Percentiles rank a stretch among this genome's conserved stretches.
Evolutionary conservation across 2,329 filamentous ascomycete genomes (phyloP).

Genomic region (Phyllachora maydis): DNA sequence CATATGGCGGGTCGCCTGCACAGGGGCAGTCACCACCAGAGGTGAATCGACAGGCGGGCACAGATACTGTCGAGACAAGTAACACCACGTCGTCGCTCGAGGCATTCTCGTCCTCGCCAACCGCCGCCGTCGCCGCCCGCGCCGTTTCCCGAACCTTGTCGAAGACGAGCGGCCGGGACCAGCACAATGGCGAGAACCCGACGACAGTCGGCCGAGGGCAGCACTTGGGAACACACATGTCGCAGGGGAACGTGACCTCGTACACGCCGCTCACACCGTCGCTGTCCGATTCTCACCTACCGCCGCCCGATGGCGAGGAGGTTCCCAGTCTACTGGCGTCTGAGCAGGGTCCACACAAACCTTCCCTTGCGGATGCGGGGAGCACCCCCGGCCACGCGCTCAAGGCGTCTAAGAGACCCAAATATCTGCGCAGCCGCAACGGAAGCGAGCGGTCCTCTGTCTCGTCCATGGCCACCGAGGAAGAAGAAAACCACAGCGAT

Average conservation of each 20-base stretch:
- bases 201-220: constrained; percentile 3
- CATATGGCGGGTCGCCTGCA: constrained; percentile 1
- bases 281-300: too few species aligned
- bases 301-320: too few species aligned
- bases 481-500: too few species aligned
- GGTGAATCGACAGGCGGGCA: too few species aligned
- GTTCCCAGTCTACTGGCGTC: constrained; percentile 13
- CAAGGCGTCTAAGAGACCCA: constrained; percentile 25
- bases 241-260: too few species aligned
- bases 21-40: constrained; percentile 3
- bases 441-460: constrained; percentile 38
- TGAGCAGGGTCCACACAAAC: constrained; percentile 6
- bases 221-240: too few species aligned
- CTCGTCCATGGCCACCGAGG: constrained; percentile 34
- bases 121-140: constrained; percentile 30
- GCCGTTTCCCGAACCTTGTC: constrained; percentile 30
- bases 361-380: constrained; percentile 18
- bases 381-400: constrained; percentile 24
- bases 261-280: too few species aligned
- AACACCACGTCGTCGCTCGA: constrained; percentile 26
- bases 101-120: constrained; percentile 33
- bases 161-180: constrained; percentile 18
- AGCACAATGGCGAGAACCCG: not conserved
- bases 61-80: constrained; percentile 2
- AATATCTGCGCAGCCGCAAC: constrained; percentile 34